Evolutionary conservation across 2,329 filamentous ascomycete species (phyloP).

Genomic region (Paracoccidioides lutzii): DNA sequence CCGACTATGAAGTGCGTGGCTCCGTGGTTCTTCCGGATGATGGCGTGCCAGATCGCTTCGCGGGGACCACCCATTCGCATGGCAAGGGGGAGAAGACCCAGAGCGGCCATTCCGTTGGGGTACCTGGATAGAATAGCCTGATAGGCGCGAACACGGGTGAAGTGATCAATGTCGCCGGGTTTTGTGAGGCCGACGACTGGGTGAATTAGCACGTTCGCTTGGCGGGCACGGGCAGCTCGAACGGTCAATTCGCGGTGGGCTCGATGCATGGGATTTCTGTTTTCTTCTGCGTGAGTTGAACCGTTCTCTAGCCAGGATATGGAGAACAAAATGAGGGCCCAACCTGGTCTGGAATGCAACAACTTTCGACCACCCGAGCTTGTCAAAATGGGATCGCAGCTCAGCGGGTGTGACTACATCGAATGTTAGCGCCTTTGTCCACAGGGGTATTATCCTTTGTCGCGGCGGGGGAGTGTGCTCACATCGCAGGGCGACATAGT

Average conservation of each 20-base stretch:
- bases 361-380: slow-evolving; percentile 95
- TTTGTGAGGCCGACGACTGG: slow-evolving; percentile 97
- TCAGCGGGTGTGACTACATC: slow-evolving; percentile 73
- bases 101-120: slow-evolving; percentile 96
- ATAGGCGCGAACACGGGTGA: slow-evolving; percentile 97
- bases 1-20: slow-evolving; percentile 99
- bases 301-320: neutral
- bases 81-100: slow-evolving; percentile 85
- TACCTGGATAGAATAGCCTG: slow-evolving; percentile 92
- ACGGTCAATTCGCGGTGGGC: slow-evolving; percentile 97
- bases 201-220: slow-evolving; percentile 98
- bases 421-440: neutral
- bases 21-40: slow-evolving; percentile 99
- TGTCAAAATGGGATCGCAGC: slow-evolving; percentile 93
- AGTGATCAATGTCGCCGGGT: slow-evolving; percentile 98
- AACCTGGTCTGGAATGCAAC: slow-evolving; percentile 89
- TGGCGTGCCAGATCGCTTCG: slow-evolving; percentile 98
- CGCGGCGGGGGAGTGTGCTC: slow-evolving; percentile 26
- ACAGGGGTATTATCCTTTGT: neutral
- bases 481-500: slow-evolving; percentile 94
- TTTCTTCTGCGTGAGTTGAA: neutral
- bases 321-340: neutral
- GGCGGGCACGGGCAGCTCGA: slow-evolving; percentile 84
- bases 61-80: slow-evolving; percentile 99
- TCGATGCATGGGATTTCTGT: slow-evolving; percentile 92